Base-by-base conservation (phyloP, 1,284 basidiomycete species). In the Violaceomyces palustris region DNA sequence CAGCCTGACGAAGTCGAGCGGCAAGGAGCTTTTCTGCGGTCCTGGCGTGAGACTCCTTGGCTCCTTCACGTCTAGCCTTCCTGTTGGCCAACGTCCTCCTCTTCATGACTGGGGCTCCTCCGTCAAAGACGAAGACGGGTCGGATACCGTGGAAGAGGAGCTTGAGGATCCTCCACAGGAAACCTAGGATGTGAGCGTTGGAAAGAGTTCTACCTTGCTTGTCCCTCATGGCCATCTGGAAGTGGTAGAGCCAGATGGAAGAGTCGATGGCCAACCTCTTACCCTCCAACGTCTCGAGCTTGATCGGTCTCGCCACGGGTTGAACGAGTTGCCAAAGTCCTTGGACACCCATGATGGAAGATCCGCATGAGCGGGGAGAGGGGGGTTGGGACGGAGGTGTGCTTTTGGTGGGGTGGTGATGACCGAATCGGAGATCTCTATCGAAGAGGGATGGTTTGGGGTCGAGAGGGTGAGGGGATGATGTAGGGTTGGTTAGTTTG, bases 151-250 rank as follows among this genome's bases (percentile, higher is more conserved):
- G 92, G 75, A 92, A 97, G 35, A 99, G 76, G 14, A 99, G 80
- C 74, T 97, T 97, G 75, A 86, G 85, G 47, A 98, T 96, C 4
- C 94, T 59, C 69, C 69, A 73, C 42, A 73, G 50, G 74, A 98
- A 97, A 18, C 93, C 93, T 35, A 98, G 78, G 19, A 99, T 84
- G 76, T 98, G 94, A 1, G 93, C 92, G 67, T 97, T 97, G 47
- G 86, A 81, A 29, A 99, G 77, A 9, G 82, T 88, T 19, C 84
- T 82, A 12, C 94, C 94, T 49, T 97, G 89, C 70, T 90, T 93
- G 76, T 94, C 92, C 22, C 94, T 83, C 92, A 98, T 97, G 2
- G 94, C 97, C 28, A 92, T 92, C 76, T 65, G 65, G 34, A 74
- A 73, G 45, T 74, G 72, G 48, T 99, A 98, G 50, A 99, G 85